Conservation (phyloP, 805 yeast genomes). For the Helenozyma baotianmanensis region DNA sequence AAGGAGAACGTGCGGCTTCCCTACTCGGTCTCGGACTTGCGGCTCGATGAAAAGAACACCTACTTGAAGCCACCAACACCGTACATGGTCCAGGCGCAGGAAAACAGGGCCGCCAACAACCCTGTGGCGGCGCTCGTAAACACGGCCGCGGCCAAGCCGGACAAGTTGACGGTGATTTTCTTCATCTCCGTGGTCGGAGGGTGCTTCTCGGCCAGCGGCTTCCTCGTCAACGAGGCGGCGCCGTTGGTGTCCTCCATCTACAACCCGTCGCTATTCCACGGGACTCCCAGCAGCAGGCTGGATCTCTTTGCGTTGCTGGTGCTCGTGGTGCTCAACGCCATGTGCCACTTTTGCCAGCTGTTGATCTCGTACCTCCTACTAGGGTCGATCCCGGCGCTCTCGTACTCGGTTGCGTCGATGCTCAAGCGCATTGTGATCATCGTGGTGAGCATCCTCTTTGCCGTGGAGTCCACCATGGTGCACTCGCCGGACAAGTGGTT, state of each 20-base stretch:
- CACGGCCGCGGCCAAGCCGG: constrained; percentile 46
- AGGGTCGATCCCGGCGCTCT: constrained; percentile 76
- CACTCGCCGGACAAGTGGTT: constrained; percentile 19
- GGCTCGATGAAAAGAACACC: constrained; percentile 21
- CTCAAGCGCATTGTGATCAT: constrained; percentile 86
- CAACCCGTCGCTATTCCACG: constrained; percentile 1
- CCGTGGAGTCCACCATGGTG: constrained; percentile 34
- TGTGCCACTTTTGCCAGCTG: constrained; percentile 76
- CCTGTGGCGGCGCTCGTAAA: constrained; percentile 16
- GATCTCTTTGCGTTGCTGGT: constrained; percentile 27
- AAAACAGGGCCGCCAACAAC: constrained; percentile 14
- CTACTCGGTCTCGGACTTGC: constrained; percentile 30
- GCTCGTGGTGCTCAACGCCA: constrained; percentile 59
- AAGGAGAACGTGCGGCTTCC: constrained; percentile 23
- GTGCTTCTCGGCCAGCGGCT: constrained; percentile 66
- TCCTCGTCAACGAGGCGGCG: constrained; percentile 59
- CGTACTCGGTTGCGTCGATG: constrained; percentile 83
- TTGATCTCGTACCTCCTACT: constrained; percentile 75
- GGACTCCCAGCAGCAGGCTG: constrained; percentile 9
- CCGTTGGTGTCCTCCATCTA: constrained; percentile 10
- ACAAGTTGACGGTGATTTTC: constrained; percentile 73
- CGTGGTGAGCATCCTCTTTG: constrained; percentile 61
- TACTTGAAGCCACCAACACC: constrained; percentile 2
- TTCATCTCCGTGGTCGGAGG: constrained; percentile 77
- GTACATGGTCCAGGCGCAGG: constrained; percentile 12